Evolutionary conservation across 257 asterid genomes (phyloP).

Genomic region (Ligustrum vulgare): DNA sequence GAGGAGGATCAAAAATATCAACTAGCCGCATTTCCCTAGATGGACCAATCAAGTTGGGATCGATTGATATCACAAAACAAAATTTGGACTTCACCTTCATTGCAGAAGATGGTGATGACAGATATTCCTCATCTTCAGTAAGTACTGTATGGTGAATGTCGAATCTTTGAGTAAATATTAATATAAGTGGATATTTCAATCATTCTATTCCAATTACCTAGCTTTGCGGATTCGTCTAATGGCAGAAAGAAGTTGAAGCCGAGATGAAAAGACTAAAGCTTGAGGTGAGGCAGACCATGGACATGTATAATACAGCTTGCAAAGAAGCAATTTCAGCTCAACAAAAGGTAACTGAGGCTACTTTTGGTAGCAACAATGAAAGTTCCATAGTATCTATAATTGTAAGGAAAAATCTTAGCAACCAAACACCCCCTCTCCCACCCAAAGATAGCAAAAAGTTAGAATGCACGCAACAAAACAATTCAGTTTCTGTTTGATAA

Average conservation of each 20-base stretch:
- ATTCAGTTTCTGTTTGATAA: neutral
- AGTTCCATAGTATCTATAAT: neutral
- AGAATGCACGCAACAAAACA: neutral
- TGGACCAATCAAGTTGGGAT: constrained; percentile 14
- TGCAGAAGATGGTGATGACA: constrained; percentile 24
- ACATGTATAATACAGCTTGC: constrained; percentile 73
- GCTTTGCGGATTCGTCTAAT: neutral
- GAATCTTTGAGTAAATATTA: neutral
- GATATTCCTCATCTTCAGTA: constrained; percentile 34
- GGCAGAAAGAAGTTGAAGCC: constrained; percentile 35
- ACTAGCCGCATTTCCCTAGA: constrained; percentile 22
- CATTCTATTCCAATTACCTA: neutral
- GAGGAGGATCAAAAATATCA: constrained; percentile 23
- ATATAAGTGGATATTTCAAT: neutral
- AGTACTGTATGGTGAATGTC: constrained; percentile 19
- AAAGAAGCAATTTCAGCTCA: constrained; percentile 67
- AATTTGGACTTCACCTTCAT: constrained; percentile 22
- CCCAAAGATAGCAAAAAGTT: neutral
- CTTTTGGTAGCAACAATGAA: neutral
- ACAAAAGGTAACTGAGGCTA: constrained; percentile 43
- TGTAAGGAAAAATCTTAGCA: neutral
- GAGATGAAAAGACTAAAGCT: constrained; percentile 54
- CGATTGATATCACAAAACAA: constrained; percentile 35
- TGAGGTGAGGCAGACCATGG: constrained; percentile 69
- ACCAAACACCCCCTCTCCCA: neutral